These are phyloP conservation scores for Beauveria asiatica DNA, from an alignment of 2,329 filamentous ascomycete species.

Conservation along the genomic window DNA sequence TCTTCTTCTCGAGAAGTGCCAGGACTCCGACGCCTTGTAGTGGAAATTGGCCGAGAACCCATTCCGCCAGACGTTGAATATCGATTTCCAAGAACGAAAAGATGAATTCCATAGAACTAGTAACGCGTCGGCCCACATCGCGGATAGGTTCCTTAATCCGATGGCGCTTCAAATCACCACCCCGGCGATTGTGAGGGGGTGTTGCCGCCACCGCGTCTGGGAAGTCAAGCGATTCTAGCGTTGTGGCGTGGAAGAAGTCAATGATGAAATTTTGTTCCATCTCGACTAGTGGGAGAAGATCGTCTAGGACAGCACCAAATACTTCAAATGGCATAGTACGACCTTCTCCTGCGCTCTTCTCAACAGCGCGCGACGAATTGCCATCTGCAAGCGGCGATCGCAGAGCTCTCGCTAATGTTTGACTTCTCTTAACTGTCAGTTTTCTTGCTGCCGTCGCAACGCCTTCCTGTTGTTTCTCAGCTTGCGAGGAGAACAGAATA, in stretches of 20 bases:
- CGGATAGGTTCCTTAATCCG: slow-evolving; percentile 84
- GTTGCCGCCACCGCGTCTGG: slow-evolving; percentile 64
- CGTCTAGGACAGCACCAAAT: slow-evolving; percentile 71
- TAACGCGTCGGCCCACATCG: slow-evolving; percentile 72
- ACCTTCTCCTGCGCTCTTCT: slow-evolving; percentile 53
- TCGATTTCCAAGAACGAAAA: slow-evolving; percentile 77
- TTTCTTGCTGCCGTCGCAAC: slow-evolving; percentile 73
- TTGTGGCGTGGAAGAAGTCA: slow-evolving; percentile 95
- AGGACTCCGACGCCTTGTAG: slow-evolving; percentile 89
- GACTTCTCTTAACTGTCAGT: slow-evolving; percentile 86
- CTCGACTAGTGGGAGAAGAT: slow-evolving; percentile 72
- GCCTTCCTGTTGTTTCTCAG: slow-evolving; percentile 77
- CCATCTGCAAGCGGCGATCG: slow-evolving; percentile 60
- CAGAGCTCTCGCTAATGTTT: slow-evolving; percentile 70
- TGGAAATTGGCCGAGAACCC: slow-evolving; percentile 72
- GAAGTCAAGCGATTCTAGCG: slow-evolving; percentile 73
- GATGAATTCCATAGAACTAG: slow-evolving; percentile 81
- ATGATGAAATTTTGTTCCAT: slow-evolving; percentile 96
- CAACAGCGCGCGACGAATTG: slow-evolving; percentile 36
- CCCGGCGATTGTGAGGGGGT: slow-evolving; percentile 58
- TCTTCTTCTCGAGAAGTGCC: slow-evolving; percentile 69
- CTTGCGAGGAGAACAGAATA: slow-evolving; percentile 75
- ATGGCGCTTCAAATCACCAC: slow-evolving; percentile 63
- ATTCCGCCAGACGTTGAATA: slow-evolving; percentile 71
- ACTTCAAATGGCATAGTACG: slow-evolving; percentile 70